Conservation (phyloP, 2,329 filamentous ascomycete species). For the Colletotrichum lentis region DNA sequence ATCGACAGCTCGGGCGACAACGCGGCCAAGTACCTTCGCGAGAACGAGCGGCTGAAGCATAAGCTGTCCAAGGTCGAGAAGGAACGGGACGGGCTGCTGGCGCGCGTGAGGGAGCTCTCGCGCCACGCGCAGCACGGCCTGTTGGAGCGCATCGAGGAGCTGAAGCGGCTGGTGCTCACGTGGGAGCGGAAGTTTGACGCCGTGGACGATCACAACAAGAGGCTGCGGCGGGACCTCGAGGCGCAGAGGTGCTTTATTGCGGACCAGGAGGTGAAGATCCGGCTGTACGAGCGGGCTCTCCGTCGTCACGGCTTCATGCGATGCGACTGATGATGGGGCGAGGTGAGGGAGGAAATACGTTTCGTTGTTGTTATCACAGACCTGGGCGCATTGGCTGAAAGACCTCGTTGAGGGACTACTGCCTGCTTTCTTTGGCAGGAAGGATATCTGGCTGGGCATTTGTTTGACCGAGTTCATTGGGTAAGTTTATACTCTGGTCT, state of each 20-base stretch:
- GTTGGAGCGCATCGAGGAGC: constrained; percentile 44
- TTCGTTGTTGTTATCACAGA: constrained; percentile 5
- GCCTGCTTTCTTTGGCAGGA: constrained; percentile 25
- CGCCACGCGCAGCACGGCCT: constrained; percentile 46
- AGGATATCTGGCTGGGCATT: constrained; percentile 17
- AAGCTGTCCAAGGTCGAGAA: constrained; percentile 49
- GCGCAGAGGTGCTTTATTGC: constrained; percentile 29
- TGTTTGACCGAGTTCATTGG: not conserved
- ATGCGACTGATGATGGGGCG: constrained; percentile 27
- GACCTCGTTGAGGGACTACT: not conserved
- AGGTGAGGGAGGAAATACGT: not conserved
- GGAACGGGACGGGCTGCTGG: constrained; percentile 49
- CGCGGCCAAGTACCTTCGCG: constrained; percentile 45
- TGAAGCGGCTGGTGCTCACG: constrained; percentile 47
- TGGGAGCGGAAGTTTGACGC: constrained; percentile 45
- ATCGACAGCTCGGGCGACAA: constrained; percentile 47
- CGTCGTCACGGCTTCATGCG: constrained; percentile 39
- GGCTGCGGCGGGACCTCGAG: constrained; percentile 34
- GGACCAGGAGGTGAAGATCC: constrained; percentile 37
- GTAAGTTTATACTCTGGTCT: constrained; percentile 1
- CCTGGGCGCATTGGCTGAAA: not conserved
- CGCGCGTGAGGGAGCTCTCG: constrained; percentile 47
- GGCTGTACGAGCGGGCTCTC: constrained; percentile 40
- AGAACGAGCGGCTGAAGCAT: constrained; percentile 47
- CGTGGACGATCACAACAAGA: constrained; percentile 37